Conservation (phyloP, 202 grass and related monocot species). For the Brachypodium distachyon region DNA sequence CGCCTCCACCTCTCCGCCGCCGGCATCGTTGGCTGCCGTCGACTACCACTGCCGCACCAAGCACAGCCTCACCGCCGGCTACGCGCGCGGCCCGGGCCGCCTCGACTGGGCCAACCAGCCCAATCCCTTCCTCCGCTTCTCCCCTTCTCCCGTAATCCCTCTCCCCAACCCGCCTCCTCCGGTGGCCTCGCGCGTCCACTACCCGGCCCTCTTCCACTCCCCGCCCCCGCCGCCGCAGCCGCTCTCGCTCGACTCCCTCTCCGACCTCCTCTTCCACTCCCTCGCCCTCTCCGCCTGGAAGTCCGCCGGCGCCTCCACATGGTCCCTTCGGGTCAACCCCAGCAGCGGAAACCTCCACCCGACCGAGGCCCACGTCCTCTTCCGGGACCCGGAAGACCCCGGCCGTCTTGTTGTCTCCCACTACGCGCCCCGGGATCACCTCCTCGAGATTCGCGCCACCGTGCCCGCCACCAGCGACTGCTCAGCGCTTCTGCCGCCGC, state of each 20-base stretch:
- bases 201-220: slow-evolving; percentile 44
- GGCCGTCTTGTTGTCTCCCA: slow-evolving; percentile 11
- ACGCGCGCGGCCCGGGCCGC: slow-evolving; percentile 70
- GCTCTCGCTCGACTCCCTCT: slow-evolving; percentile 49
- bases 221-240: slow-evolving; percentile 27
- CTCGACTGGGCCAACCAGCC: slow-evolving; percentile 97
- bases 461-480: not conserved
- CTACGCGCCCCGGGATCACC: slow-evolving; percentile 34
- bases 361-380: slow-evolving; percentile 65
- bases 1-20: not conserved
- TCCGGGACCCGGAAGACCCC: slow-evolving; percentile 16
- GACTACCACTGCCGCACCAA: slow-evolving; percentile 81
- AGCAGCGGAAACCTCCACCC: slow-evolving; percentile 96
- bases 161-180: slow-evolving; percentile 42
- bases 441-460: slow-evolving; percentile 47
- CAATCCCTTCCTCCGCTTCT: slow-evolving; percentile 92
- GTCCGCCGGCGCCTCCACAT: slow-evolving; percentile 57
- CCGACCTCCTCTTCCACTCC: slow-evolving; percentile 72
- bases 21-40: slow-evolving; percentile 16
- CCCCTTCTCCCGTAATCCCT: slow-evolving; percentile 18
- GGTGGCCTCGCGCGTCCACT: not conserved
- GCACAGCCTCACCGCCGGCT: slow-evolving; percentile 69
- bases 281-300: slow-evolving; percentile 95
- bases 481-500: slow-evolving; percentile 15
- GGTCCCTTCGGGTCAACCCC: slow-evolving; percentile 90